Evolutionary conservation across 1,284 basidiomycete species (phyloP).

Genomic region (Microbotryomycetes sp.): DNA sequence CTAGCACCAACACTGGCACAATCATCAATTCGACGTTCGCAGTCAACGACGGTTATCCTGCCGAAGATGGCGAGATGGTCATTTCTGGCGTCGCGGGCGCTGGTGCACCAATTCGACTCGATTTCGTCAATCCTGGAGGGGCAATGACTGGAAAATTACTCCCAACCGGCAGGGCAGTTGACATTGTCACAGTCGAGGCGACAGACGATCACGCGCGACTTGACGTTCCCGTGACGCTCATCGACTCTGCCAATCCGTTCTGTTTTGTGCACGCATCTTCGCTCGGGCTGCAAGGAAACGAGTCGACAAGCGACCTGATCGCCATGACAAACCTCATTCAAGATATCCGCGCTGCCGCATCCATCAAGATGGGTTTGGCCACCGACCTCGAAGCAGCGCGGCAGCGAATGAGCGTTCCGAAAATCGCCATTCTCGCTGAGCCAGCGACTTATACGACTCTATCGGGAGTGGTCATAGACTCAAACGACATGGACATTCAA

Average conservation of each 20-base stretch:
- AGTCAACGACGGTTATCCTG: slow-evolving; percentile 37
- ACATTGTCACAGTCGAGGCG: slow-evolving; percentile 42
- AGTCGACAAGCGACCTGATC: slow-evolving; percentile 37
- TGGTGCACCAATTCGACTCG: slow-evolving; percentile 57
- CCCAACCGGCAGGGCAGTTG: slow-evolving; percentile 52
- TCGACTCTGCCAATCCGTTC: slow-evolving; percentile 54
- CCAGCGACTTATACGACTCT: background rate
- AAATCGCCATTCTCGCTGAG: background rate
- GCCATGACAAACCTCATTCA: slow-evolving; percentile 37
- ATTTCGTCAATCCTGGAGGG: slow-evolving; percentile 59
- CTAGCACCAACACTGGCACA: slow-evolving; percentile 52
- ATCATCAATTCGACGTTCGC: slow-evolving; percentile 60
- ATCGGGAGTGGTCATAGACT: slow-evolving; percentile 28
- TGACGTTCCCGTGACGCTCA: background rate
- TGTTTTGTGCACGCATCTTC: slow-evolving; percentile 52
- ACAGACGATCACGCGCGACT: background rate
- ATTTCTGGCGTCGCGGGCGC: slow-evolving; percentile 60
- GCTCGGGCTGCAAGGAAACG: slow-evolving; percentile 39
- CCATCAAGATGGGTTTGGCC: slow-evolving; percentile 58
- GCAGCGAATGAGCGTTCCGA: background rate
- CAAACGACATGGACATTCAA: slow-evolving; percentile 48
- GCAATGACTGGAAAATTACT: slow-evolving; percentile 62
- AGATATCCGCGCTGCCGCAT: slow-evolving; percentile 55
- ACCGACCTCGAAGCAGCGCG: slow-evolving; percentile 44
- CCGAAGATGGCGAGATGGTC: slow-evolving; percentile 34